These are phyloP conservation scores for Russula emetica DNA, from an alignment of 768 basidiomycete genomes.

Conservation along the genomic window DNA sequence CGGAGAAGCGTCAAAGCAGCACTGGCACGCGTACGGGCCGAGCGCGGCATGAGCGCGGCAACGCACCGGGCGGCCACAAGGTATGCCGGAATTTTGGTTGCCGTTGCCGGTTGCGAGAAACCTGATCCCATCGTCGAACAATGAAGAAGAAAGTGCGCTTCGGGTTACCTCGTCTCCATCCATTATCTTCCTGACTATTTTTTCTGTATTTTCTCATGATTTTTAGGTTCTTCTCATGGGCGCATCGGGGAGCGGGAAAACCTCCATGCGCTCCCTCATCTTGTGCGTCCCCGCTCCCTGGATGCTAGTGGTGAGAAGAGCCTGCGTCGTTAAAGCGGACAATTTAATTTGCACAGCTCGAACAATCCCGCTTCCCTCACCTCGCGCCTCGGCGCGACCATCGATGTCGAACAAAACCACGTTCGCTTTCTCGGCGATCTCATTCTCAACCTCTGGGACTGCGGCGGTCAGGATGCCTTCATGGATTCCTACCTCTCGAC, in stretches of 20 bases:
- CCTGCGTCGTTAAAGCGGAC: not conserved
- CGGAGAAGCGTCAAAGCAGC: not conserved
- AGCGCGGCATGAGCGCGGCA: not conserved
- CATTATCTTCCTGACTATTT: not conserved
- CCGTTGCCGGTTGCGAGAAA: not conserved
- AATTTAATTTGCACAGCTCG: constrained; percentile 48
- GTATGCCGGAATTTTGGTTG: not conserved
- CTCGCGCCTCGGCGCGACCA: constrained; percentile 88
- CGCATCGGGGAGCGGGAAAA: constrained; percentile 90
- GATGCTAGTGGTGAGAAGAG: constrained; percentile 9
- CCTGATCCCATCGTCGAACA: not conserved
- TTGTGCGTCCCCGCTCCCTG: constrained; percentile 60
- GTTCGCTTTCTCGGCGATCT: constrained; percentile 96
- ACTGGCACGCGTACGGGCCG: no score
- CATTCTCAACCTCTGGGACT: constrained; percentile 96
- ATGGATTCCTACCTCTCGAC: constrained; percentile 95
- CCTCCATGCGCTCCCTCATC: constrained; percentile 98
- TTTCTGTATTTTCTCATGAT: not conserved
- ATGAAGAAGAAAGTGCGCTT: constrained; percentile 39
- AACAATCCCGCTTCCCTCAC: constrained; percentile 93
- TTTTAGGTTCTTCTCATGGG: constrained; percentile 94
- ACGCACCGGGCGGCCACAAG: not conserved
- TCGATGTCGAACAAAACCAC: constrained; percentile 97
- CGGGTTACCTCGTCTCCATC: not conserved
- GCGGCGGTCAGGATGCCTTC: constrained; percentile 96